Evolutionary conservation across 2,329 filamentous ascomycete species (phyloP), one percentile per base, ranked within the genome.

Genomic region (Aspergillus candidus): DNA sequence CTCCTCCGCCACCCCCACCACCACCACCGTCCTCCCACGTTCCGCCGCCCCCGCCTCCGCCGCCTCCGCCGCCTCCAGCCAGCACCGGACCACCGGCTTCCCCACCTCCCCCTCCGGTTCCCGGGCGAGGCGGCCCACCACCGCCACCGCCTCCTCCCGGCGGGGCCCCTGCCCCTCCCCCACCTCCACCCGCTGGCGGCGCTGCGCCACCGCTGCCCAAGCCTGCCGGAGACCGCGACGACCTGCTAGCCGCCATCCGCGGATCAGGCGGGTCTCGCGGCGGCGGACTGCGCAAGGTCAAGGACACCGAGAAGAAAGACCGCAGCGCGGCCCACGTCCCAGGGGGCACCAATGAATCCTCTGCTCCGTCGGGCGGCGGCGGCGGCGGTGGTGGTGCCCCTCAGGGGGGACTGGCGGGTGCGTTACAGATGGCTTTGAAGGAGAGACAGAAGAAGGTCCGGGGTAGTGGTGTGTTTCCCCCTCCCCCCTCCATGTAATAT

Each of bases 391-490:
- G 79, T 10, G 79, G 69, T 31, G 65, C 59, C 35, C 66, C 66
- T 44, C 70, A 68, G 35, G 71, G 82, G 44, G 83, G 80, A 31
- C 80, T 96, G 77, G 88, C 88, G 15, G 88, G 85, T 70, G 90
- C 88, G 38, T 71, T 95, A 56, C 87, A 87, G 47, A 84, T 81
- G 48, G 86, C 84, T 45, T 68, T 90, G 57, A 80, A 84, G 61
- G 86, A 87, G 71, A 78, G 91, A 66, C 96, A 96, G 74, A 82
- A 88, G 68, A 95, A 94, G 75, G 91, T 96, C 64, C 88, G 87
- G 70, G 84, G 87, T 65, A 94, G 88, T 75, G 91, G 91, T 96
- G 80, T 81, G 87, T 84, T 11, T 42, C 41, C 8, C 40, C 42
- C 8, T 40, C 42, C 44, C 29, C 6, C 31, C 27, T 15, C 22